Conservation (phyloP, 345 rosid genomes). For the Eucalyptus cloeziana region DNA sequence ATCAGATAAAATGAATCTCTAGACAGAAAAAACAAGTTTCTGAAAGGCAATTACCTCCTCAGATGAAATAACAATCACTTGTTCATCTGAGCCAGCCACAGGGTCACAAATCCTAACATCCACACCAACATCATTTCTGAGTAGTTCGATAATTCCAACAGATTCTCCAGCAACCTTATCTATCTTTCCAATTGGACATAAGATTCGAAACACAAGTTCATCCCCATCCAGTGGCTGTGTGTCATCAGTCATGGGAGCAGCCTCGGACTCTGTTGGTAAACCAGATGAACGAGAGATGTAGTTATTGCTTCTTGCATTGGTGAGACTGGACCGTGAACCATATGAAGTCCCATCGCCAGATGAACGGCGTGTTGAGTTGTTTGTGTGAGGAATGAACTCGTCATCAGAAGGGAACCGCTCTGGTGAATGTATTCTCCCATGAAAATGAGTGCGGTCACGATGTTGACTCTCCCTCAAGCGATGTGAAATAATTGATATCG, state of each 20-base stretch:
- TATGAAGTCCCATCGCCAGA: conserved; percentile 37
- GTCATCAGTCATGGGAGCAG: conserved; percentile 35
- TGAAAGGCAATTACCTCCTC: conserved; percentile 57
- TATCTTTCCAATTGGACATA: conserved; percentile 83
- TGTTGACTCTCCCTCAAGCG: conserved; percentile 97
- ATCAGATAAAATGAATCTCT: background rate
- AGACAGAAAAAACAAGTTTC: background rate
- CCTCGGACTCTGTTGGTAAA: conserved; percentile 30
- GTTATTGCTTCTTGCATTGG: conserved; percentile 38
- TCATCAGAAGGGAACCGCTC: conserved; percentile 66
- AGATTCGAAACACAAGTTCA: conserved; percentile 83
- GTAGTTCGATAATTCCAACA: conserved; percentile 69
- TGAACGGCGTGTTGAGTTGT: conserved; percentile 40
- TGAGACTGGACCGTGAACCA: conserved; percentile 36
- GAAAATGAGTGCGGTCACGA: conserved; percentile 80
- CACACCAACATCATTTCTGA: conserved; percentile 86
- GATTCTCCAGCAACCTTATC: conserved; percentile 61
- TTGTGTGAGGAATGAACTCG: conserved; percentile 52
- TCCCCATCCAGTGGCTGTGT: conserved; percentile 48
- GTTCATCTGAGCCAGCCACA: conserved; percentile 81
- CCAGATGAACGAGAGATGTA: conserved; percentile 46
- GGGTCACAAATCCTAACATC: conserved; percentile 77
- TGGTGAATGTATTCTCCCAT: conserved; percentile 67
- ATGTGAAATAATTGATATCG: conserved; percentile 60
- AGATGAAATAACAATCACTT: conserved; percentile 72